Conservation (phyloP, 2,329 filamentous ascomycete genomes). For the Helminthosporium solani region DNA sequence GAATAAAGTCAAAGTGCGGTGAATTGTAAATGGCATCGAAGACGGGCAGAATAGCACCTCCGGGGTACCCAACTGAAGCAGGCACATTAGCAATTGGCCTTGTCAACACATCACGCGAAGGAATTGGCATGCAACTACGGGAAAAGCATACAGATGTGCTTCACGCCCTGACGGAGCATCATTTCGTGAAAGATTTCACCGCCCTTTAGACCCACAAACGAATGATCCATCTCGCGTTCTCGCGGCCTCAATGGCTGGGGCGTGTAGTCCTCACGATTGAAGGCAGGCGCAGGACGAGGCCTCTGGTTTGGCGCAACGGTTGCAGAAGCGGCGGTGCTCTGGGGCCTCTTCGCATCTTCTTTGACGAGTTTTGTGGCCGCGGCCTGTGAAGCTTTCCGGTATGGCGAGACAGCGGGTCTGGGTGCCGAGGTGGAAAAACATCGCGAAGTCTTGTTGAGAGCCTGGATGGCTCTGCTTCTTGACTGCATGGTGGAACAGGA, state of each 20-base stretch:
- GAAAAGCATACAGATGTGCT: slow-evolving; percentile 80
- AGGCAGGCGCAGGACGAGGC: slow-evolving; percentile 49
- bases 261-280: slow-evolving; percentile 52
- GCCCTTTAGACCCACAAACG: slow-evolving; percentile 89
- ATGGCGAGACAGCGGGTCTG: slow-evolving; percentile 47
- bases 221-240: slow-evolving; percentile 54
- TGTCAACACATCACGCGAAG: not conserved
- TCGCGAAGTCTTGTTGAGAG: slow-evolving; percentile 43
- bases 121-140: slow-evolving; percentile 5
- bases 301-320: slow-evolving; percentile 24
- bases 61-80: slow-evolving; percentile 68
- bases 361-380: slow-evolving; percentile 33
- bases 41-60: slow-evolving; percentile 93
- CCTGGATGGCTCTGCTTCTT: slow-evolving; percentile 37
- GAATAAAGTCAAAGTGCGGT: slow-evolving; percentile 91
- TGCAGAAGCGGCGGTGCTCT: slow-evolving; percentile 46
- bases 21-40: slow-evolving; percentile 99
- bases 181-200: slow-evolving; percentile 99
- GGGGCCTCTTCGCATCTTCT: slow-evolving; percentile 45
- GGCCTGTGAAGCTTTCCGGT: slow-evolving; percentile 40
- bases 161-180: slow-evolving; percentile 91
- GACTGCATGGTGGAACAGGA: slow-evolving; percentile 30
- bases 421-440: slow-evolving; percentile 47
- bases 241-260: slow-evolving; percentile 49
- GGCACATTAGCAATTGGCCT: slow-evolving; percentile 7